A percentile compares a stretch with the other conserved stretches of the same genome.
Evolutionary conservation across 2,329 filamentous ascomycete species (phyloP).

Genomic region (Clarireedia sp.): DNA sequence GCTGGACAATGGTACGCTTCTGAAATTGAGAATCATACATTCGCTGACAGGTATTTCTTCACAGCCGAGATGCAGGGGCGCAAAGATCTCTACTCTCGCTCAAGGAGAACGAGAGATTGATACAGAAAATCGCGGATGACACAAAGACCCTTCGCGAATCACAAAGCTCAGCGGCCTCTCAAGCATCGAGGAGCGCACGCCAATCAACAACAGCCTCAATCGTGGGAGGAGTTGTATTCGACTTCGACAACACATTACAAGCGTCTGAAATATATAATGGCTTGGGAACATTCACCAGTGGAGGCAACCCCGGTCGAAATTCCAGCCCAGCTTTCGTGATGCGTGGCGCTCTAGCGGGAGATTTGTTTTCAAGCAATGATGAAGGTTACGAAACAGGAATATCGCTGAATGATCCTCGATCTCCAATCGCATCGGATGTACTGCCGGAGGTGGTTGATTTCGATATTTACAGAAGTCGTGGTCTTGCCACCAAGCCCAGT

Average conservation of each 20-base stretch:
- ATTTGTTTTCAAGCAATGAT: not conserved
- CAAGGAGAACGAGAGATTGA: conserved; percentile 7
- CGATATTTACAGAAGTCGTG: conserved; percentile 1
- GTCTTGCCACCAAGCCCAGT: not conserved
- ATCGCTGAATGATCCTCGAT: not conserved
- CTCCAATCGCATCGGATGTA: not conserved
- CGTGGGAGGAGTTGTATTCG: not conserved
- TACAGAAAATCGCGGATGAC: conserved; percentile 9
- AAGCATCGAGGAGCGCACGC: not conserved
- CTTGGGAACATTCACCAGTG: not conserved
- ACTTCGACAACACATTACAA: not conserved
- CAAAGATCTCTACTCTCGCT: conserved; percentile 5
- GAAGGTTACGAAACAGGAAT: not conserved
- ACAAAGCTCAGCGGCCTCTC: conserved; percentile 3
- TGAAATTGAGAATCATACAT: not conserved
- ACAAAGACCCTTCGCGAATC: conserved; percentile 5
- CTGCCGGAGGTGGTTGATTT: not conserved
- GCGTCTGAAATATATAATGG: not conserved
- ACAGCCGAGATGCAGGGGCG: conserved; percentile 3
- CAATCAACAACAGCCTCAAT: not conserved
- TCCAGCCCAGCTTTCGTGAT: too few species aligned
- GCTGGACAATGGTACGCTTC: conserved; percentile 10
- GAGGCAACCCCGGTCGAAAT: not conserved
- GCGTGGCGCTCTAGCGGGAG: not conserved
- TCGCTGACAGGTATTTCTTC: not conserved